Evolutionary conservation across 1,139 yeast species (phyloP).

Genomic region (Wickerhamomyces sp.): DNA sequence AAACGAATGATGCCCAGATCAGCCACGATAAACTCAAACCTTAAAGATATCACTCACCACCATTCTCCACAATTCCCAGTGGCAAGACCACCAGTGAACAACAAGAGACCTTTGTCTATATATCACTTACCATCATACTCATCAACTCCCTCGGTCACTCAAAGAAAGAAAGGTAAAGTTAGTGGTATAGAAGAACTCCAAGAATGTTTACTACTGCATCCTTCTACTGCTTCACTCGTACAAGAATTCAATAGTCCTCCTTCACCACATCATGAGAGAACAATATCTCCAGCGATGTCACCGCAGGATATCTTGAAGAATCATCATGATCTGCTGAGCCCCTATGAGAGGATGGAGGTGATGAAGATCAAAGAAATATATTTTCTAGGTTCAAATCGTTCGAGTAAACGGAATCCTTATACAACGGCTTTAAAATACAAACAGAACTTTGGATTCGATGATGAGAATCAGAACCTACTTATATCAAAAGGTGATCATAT

Average conservation of each 20-base stretch:
- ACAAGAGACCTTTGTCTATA: background rate
- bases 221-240: conserved; percentile 7
- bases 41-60: conserved; percentile 11
- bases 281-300: background rate
- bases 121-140: background rate
- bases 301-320: conserved; percentile 5
- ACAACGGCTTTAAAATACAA: conserved; percentile 4
- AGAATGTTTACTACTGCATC: conserved; percentile 1
- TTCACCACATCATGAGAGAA: background rate
- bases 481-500: conserved; percentile 64
- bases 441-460: conserved; percentile 68
- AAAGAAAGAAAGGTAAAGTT: conserved; percentile 4
- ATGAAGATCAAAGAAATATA: conserved; percentile 39
- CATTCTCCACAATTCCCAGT: background rate
- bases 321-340: conserved; percentile 26
- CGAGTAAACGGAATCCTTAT: conserved; percentile 1
- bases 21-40: conserved; percentile 13
- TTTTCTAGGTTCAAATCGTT: conserved; percentile 23
- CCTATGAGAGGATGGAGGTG: conserved; percentile 53
- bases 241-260: conserved; percentile 4
- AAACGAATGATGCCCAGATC: conserved; percentile 17
- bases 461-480: conserved; percentile 57
- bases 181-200: conserved; percentile 7
- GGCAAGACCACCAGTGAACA: background rate
- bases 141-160: conserved; percentile 1